These are phyloP conservation scores for Mycena kentingensis DNA, from an alignment of 768 basidiomycete genomes.

Conservation along the genomic window DNA sequence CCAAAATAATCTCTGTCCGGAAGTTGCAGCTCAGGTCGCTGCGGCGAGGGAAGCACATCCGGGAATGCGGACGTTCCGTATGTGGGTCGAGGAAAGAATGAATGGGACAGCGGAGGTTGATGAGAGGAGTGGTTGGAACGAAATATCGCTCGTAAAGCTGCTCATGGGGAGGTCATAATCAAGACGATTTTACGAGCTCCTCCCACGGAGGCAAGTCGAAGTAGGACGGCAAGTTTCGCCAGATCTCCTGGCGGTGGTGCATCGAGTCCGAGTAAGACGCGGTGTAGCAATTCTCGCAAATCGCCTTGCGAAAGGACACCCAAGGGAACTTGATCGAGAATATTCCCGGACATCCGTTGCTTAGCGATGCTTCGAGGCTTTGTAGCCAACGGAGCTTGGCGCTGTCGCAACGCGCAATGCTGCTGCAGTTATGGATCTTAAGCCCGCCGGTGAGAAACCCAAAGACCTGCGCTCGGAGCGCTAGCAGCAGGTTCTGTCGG, in stretches of 20 bases:
- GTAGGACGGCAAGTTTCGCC: conserved; percentile 22
- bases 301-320: conserved; percentile 19
- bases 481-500: conserved; percentile 24
- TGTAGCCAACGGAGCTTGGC: conserved; percentile 23
- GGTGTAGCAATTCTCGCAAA: conserved; percentile 22
- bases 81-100: neutral
- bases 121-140: neutral
- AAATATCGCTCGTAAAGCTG: neutral
- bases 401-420: conserved; percentile 21
- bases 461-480: conserved; percentile 23
- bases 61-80: neutral
- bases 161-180: neutral
- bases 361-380: conserved; percentile 22
- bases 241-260: conserved; percentile 17
- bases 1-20: neutral
- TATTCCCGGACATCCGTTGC: conserved; percentile 21
- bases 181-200: conserved; percentile 21
- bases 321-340: conserved; percentile 24
- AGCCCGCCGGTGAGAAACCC: conserved; percentile 23
- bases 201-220: conserved; percentile 24
- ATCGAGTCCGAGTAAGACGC: conserved; percentile 14
- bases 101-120: neutral
- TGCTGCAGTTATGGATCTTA: conserved; percentile 17
- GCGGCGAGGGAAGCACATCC: neutral
- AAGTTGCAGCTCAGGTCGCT: neutral